Percentiles rank a stretch among this genome's conserved stretches.
These are phyloP conservation scores for Cercospora canescens DNA, from an alignment of 2,329 filamentous ascomycete species.

Conservation along the genomic window DNA sequence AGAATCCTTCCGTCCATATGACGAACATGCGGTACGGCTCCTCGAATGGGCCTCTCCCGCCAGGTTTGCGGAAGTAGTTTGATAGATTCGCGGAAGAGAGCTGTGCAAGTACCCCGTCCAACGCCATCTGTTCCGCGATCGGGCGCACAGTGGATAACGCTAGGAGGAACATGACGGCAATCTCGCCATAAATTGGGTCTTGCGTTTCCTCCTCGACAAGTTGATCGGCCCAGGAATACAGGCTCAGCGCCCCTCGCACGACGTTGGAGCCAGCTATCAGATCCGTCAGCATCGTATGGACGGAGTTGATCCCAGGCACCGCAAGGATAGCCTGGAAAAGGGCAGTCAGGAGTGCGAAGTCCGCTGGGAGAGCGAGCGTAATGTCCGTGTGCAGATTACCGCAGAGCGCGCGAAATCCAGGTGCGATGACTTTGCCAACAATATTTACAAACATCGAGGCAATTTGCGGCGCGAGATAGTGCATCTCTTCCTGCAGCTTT, in stretches of 20 bases:
- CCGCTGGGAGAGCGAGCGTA: conserved; percentile 58
- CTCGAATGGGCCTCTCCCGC: conserved; percentile 76
- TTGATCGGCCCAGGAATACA: conserved; percentile 93
- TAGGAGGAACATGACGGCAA: conserved; percentile 85
- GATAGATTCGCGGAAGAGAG: conserved; percentile 78
- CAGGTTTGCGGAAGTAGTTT: conserved; percentile 67
- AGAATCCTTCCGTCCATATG: conserved; percentile 85
- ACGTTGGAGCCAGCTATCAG: conserved; percentile 63
- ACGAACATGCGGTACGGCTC: conserved; percentile 74
- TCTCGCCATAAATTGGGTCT: conserved; percentile 89
- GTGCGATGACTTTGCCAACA: conserved; percentile 73
- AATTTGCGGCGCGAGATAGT: conserved; percentile 38
- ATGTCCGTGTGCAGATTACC: conserved; percentile 69
- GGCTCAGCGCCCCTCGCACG: conserved; percentile 76
- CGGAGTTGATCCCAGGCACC: conserved; percentile 69
- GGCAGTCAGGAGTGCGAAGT: conserved; percentile 83
- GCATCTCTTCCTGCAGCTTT: conserved; percentile 17
- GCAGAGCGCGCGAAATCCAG: conserved; percentile 79
- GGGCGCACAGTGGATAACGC: conserved; percentile 79
- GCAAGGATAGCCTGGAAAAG: conserved; percentile 82
- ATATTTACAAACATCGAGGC: conserved; percentile 72
- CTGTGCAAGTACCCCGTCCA: conserved; percentile 78
- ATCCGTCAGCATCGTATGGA: conserved; percentile 45
- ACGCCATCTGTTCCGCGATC: conserved; percentile 86
- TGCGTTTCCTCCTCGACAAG: conserved; percentile 69